A percentile compares a stretch with the other conserved stretches of the same genome.
phyloP scores from a whole-genome alignment of 2,329 filamentous ascomycete species.

The Thielaviopsis populi region DNA sequence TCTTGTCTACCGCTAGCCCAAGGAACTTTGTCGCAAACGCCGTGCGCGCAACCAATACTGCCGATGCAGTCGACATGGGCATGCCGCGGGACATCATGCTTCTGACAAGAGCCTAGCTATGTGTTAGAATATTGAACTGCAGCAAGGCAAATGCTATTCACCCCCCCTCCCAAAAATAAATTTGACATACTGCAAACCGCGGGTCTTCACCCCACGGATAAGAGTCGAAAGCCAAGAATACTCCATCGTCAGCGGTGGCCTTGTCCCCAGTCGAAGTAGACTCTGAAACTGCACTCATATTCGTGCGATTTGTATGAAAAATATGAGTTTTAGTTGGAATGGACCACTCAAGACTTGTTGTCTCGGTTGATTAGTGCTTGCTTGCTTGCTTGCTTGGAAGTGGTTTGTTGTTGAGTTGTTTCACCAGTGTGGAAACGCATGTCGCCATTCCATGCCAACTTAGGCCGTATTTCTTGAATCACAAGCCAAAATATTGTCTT shows the following conservation, averaged over 20 bases:
- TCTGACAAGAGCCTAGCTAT: conserved; percentile 22
- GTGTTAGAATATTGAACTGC: neutral
- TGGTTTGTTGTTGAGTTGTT: too few relatives aligned
- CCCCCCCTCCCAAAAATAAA: neutral
- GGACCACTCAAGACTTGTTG: neutral
- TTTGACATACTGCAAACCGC: conserved; percentile 44
- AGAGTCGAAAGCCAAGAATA: conserved; percentile 46
- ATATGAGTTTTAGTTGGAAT: neutral
- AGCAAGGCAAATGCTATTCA: neutral
- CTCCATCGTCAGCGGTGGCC: conserved; percentile 25
- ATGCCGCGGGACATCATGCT: conserved; percentile 34
- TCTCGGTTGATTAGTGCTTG: neutral
- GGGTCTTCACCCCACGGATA: conserved; percentile 55
- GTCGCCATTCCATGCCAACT: neutral
- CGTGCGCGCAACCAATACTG: conserved; percentile 34
- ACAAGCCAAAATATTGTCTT: neutral
- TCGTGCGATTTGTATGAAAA: neutral
- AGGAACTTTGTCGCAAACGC: conserved; percentile 48
- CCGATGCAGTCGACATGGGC: conserved; percentile 33
- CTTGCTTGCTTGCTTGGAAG: too few relatives aligned
- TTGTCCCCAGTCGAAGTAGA: neutral
- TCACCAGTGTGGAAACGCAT: neutral
- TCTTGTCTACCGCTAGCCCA: conserved; percentile 45
- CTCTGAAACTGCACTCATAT: neutral
- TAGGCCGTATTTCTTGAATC: neutral